A percentile compares a stretch with the other conserved stretches of the same genome.
phyloP scores from a whole-genome alignment of 1,139 yeast species.

The Candida sanyaensis region DNA sequence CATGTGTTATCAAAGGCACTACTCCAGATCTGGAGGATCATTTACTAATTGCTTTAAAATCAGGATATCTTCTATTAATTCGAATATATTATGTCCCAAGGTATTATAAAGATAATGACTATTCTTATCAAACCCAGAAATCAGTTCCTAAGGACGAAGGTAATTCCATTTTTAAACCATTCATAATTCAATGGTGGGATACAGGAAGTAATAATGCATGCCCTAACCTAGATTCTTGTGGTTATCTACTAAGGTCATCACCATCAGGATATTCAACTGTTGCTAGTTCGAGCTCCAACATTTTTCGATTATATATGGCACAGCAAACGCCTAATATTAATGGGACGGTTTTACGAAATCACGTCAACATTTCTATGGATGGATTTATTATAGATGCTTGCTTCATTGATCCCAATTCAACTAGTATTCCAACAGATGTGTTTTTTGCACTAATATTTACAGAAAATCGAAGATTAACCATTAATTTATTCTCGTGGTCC shows the following conservation, averaged over 20 bases:
- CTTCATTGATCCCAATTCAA: slow-evolving; percentile 38
- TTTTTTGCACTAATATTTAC: slow-evolving; percentile 41
- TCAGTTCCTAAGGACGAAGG: slow-evolving; percentile 8
- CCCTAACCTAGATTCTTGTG: slow-evolving; percentile 35
- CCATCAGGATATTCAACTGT: slow-evolving; percentile 40
- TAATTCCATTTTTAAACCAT: slow-evolving; percentile 37
- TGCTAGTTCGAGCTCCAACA: slow-evolving; percentile 37
- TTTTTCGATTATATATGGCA: slow-evolving; percentile 40
- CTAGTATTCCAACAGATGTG: slow-evolving; percentile 25
- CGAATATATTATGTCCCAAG: slow-evolving; percentile 39
- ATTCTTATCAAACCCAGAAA: slow-evolving; percentile 16
- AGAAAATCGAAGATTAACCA: slow-evolving; percentile 33
- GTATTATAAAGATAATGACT: slow-evolving; percentile 28
- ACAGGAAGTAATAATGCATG: slow-evolving; percentile 19
- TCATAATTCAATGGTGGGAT: slow-evolving; percentile 58
- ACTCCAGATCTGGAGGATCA: slow-evolving; percentile 38
- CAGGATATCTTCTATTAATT: slow-evolving; percentile 44
- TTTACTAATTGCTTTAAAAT: slow-evolving; percentile 39
- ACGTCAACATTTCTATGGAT: slow-evolving; percentile 41
- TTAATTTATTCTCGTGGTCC: slow-evolving; percentile 45
- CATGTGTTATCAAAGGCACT: slow-evolving; percentile 27
- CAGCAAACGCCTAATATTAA: slow-evolving; percentile 33
- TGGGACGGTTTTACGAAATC: slow-evolving; percentile 41
- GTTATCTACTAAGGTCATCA: slow-evolving; percentile 29
- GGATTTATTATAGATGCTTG: slow-evolving; percentile 46